phyloP scores from a whole-genome alignment of 2,329 filamentous ascomycete genomes.

The Diaporthe sp. region DNA sequence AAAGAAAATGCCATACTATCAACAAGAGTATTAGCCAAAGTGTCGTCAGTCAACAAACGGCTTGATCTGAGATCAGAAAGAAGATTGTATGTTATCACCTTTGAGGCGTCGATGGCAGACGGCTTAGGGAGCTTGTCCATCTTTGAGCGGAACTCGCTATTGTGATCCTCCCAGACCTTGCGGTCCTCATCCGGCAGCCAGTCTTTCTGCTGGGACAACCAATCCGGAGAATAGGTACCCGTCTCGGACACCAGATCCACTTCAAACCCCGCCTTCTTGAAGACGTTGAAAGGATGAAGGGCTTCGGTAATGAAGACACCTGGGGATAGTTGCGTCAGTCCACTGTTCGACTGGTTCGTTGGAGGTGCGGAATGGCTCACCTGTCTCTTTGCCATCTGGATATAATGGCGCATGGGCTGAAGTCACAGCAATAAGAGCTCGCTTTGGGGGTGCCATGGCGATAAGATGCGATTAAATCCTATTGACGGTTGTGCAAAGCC shows the following conservation, averaged over 20 bases:
- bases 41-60: no score
- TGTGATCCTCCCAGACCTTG: constrained; percentile 1
- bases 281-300: constrained; percentile 9
- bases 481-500: not conserved
- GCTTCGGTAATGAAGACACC: not conserved
- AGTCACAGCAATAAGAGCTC: not conserved
- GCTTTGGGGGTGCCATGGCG: not conserved
- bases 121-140: constrained; percentile 2
- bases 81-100: not conserved
- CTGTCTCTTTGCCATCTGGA: not conserved
- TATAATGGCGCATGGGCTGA: not conserved
- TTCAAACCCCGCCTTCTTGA: not conserved
- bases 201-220: constrained; percentile 18
- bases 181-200: not conserved
- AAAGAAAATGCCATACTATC: constrained; percentile 10
- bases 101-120: not conserved
- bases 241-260: not conserved
- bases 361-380: not conserved
- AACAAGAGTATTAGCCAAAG: not conserved
- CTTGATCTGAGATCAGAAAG: no score
- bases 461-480: not conserved
- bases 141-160: constrained; percentile 2
- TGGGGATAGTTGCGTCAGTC: not conserved
- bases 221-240: not conserved
- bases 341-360: not conserved